Conservation (phyloP, 371 early-diverging fungal genomes). For the Nematocida sp. region DNA sequence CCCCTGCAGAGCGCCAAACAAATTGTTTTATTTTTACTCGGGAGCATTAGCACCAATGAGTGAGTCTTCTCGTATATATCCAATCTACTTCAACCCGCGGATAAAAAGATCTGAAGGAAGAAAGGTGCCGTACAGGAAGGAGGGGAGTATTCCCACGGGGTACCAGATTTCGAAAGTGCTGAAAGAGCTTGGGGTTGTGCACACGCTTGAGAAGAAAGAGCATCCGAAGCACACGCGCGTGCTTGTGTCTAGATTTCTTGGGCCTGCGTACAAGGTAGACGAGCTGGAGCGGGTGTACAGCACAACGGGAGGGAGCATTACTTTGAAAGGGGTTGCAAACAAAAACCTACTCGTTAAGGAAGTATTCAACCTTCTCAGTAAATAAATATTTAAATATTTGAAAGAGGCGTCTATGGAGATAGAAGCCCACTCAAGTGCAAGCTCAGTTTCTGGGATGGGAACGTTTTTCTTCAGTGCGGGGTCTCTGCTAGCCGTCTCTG, state of each 20-base stretch:
- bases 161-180: constrained; percentile 6
- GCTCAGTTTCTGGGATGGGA: too few relatives aligned
- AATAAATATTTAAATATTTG: not conserved
- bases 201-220: constrained; percentile 13
- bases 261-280: not conserved
- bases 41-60: not conserved
- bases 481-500: not conserved
- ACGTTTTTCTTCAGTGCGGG: too few relatives aligned
- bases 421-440: not conserved
- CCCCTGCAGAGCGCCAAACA: not conserved
- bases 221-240: constrained; percentile 20
- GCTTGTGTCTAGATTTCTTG: not conserved
- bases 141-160: not conserved
- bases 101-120: constrained; percentile 30
- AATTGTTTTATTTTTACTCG: not conserved
- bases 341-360: constrained; percentile 18
- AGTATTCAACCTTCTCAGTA: not conserved
- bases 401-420: not conserved
- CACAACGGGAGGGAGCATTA: not conserved
- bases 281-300: constrained; percentile 15
- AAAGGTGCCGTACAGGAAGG: not conserved
- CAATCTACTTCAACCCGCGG: constrained; percentile 31
- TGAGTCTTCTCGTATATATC: not conserved
- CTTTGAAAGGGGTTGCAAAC: not conserved
- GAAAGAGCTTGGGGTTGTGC: not conserved